Evolutionary conservation across 257 asterid genomes (phyloP).

Genomic region (Leptodermis oblonga): DNA sequence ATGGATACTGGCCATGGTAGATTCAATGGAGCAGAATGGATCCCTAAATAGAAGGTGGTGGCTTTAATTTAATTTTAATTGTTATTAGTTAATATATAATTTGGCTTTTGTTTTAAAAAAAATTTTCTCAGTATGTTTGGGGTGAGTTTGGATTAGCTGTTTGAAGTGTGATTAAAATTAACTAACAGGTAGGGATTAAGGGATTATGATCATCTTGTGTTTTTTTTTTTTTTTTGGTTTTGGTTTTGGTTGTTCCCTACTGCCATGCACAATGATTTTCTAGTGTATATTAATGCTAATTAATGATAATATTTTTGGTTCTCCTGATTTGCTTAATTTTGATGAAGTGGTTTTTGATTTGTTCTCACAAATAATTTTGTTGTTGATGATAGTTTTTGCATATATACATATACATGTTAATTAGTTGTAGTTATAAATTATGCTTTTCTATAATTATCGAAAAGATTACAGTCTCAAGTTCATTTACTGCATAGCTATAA

Average conservation of each 20-base stretch:
- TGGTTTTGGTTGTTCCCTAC: neutral
- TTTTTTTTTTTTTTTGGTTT: neutral
- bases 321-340: constrained; percentile 2
- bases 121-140: neutral
- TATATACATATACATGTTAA: too few relatives aligned
- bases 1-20: constrained; percentile 61
- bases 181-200: constrained; percentile 20
- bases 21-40: neutral
- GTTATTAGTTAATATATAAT: neutral
- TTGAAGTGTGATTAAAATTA: constrained; percentile 17
- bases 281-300: neutral
- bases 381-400: too few relatives aligned
- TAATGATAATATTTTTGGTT: neutral
- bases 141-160: constrained; percentile 14
- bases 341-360: neutral
- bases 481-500: too few relatives aligned
- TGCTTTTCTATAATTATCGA: too few relatives aligned
- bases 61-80: neutral
- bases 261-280: neutral
- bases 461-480: too few relatives aligned
- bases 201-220: neutral
- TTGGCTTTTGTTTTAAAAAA: neutral
- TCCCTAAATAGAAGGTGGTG: constrained; percentile 12
- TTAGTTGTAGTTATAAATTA: too few relatives aligned
- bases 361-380: too few relatives aligned